Evolutionary conservation across 2,329 filamentous ascomycete species (phyloP), one percentile per base, ranked within the genome.

Genomic region (Lachnellula willkommii): DNA sequence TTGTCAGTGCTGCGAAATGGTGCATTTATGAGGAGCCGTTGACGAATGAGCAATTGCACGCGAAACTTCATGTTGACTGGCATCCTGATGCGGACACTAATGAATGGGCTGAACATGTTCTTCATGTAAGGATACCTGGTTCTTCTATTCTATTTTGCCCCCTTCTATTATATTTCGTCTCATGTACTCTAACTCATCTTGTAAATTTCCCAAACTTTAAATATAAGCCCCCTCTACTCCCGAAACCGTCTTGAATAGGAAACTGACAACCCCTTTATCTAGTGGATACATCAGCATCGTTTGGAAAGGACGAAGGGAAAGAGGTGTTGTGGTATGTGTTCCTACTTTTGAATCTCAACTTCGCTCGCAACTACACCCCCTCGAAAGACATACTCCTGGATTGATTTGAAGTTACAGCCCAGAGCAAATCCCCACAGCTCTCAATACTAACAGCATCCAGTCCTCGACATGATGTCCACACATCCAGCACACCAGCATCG

Each of bases 401-500:
- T 28, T 32, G 28, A 32, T 9, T 32, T 32, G 9, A 32, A 32
- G 8, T 32, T 32, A 3, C 28, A 32, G 8, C 28, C 9, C 8
- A 32, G 8, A 32, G 9, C 8, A 32, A 4, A 32, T 32, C 28
- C 28, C 17, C 15, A 15, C 14, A 15, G 14, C 17, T n/a, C 17
- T 40, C 37, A 40, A n/a, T 7, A 15, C 45, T 51, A 54, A 50
- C 15, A 32, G 3, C n/a, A 14, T 8, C n/a, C 26, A 71, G 71
- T 70, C 26, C 65, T 73, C 2, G 64, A 71, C 22, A 69, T 70
- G 4, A 59, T 71, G 45, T 67, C 69, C 54, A 72, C 69, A 2
- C 61, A 68, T 35, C 73, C 73, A 1, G 64, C 67, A 1, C 70
- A 69, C 45, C 69, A 73, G 46, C 64, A 67, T 3, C 69, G 69